A percentile compares a stretch with the other conserved stretches of the same genome.
These are phyloP conservation scores for Serendipita sp. DNA, from an alignment of 768 basidiomycete species.

Conservation along the genomic window DNA sequence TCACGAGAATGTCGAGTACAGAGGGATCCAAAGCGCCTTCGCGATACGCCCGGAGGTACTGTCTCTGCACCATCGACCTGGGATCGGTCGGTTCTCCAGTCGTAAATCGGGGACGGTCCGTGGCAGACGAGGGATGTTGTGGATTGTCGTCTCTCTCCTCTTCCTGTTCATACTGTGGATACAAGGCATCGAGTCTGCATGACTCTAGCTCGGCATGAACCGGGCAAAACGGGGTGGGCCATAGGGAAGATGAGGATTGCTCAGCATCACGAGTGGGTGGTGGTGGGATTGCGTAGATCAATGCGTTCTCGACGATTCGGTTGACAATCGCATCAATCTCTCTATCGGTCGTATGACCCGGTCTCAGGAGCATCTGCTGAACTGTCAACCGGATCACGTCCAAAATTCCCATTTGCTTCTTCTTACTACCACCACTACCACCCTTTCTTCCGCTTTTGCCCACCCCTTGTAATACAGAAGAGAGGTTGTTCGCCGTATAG, in stretches of 20 bases:
- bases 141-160: constrained; percentile 14
- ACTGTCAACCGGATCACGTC: constrained; percentile 10
- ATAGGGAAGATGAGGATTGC: constrained; percentile 29
- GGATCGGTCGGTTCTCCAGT: constrained; percentile 19
- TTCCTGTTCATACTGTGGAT: not conserved
- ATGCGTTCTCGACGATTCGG: constrained; percentile 52
- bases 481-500: constrained; percentile 44
- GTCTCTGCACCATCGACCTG: constrained; percentile 1
- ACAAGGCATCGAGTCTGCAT: constrained; percentile 6
- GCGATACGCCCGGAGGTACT: constrained; percentile 50
- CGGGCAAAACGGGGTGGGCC: constrained; percentile 43
- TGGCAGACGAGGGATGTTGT: constrained; percentile 18
- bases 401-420: constrained; percentile 5
- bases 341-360: constrained; percentile 27
- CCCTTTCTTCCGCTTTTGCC: constrained; percentile 9
- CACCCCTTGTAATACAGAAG: constrained; percentile 26
- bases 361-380: constrained; percentile 5
- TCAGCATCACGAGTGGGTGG: constrained; percentile 1
- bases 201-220: constrained; percentile 28
- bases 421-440: not conserved
- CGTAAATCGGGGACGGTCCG: not conserved
- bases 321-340: constrained; percentile 39
- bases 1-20: constrained; percentile 42
- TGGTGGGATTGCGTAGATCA: constrained; percentile 58
- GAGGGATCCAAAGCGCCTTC: constrained; percentile 40